phyloP scores from a whole-genome alignment of 768 basidiomycete species.

The Auricularia heimuer region DNA sequence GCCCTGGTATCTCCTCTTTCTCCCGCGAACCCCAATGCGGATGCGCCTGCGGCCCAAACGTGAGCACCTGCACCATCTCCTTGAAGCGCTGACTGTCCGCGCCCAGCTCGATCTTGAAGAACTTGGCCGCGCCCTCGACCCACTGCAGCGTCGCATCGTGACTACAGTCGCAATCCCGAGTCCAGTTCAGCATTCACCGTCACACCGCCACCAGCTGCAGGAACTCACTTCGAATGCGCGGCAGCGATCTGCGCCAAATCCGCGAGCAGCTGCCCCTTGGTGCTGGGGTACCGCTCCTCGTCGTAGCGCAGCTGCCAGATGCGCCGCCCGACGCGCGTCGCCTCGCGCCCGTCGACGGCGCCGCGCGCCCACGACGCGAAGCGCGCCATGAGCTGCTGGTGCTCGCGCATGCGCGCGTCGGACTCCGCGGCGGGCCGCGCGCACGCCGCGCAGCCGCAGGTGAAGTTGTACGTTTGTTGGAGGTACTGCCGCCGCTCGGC shows the following conservation, averaged over 20 bases:
- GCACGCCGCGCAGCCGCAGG: conserved; percentile 50
- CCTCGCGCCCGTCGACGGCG: conserved; percentile 37
- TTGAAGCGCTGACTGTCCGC: conserved; percentile 38
- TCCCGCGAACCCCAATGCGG: conserved; percentile 38
- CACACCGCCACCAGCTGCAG: conserved; percentile 9
- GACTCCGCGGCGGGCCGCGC: conserved; percentile 41
- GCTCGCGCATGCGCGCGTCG: conserved; percentile 35
- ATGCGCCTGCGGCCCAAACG: conserved; percentile 31
- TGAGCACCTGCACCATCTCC: conserved; percentile 28
- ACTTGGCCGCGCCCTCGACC: conserved; percentile 39
- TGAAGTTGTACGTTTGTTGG: conserved; percentile 42
- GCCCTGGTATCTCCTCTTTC: neutral
- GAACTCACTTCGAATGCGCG: conserved; percentile 56
- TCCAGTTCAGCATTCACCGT: neutral
- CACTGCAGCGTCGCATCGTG: conserved; percentile 36
- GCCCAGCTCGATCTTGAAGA: conserved; percentile 51
- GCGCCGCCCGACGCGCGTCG: conserved; percentile 34
- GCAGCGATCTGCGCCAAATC: conserved; percentile 53
- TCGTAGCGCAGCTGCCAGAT: conserved; percentile 38
- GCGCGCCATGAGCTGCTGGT: conserved; percentile 11
- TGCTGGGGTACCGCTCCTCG: conserved; percentile 38
- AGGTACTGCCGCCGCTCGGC: conserved; percentile 46
- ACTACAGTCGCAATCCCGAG: conserved; percentile 22
- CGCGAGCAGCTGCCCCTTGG: conserved; percentile 46
- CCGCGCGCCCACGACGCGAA: conserved; percentile 42